Percentiles rank a stretch among this genome's conserved stretches.
phyloP scores from a whole-genome alignment of 176 grass and related monocot genomes.

The Microstegium vimineum region DNA sequence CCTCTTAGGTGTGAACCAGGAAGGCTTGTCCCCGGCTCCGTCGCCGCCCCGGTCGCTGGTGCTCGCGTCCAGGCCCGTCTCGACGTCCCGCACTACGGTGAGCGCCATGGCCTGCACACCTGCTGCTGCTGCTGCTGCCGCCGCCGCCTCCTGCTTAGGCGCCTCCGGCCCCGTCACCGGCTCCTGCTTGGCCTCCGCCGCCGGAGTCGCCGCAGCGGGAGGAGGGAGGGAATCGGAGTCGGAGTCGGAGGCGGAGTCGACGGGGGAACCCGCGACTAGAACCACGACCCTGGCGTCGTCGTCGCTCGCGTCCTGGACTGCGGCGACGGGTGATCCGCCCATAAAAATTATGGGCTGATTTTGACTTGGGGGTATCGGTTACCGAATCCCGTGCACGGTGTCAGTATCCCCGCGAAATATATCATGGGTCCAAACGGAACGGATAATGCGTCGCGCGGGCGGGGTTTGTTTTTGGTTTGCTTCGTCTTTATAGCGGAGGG shows the following conservation, averaged over 20 bases:
- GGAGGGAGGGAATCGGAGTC: background rate
- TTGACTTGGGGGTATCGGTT: background rate
- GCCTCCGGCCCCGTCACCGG: background rate
- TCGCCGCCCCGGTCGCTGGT: slow-evolving; percentile 11
- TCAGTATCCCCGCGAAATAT: slow-evolving; percentile 17
- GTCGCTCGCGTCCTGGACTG: slow-evolving; percentile 24
- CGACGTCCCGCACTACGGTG: slow-evolving; percentile 46
- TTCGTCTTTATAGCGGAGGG: background rate
- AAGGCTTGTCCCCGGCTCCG: slow-evolving; percentile 31
- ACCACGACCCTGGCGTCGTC: slow-evolving; percentile 31
- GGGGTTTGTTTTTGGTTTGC: background rate
- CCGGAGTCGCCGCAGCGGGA: background rate
- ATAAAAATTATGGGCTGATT: slow-evolving; percentile 29
- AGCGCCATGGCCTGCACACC: slow-evolving; percentile 44
- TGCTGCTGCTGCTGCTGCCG: background rate
- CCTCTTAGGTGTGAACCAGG: slow-evolving; percentile 62
- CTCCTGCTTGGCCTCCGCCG: slow-evolving; percentile 21
- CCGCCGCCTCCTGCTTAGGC: background rate
- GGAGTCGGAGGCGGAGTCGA: slow-evolving; percentile 10
- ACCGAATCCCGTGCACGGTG: background rate
- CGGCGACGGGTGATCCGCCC: slow-evolving; percentile 47
- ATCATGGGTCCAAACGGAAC: slow-evolving; percentile 7
- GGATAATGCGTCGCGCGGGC: slow-evolving; percentile 13
- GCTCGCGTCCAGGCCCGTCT: slow-evolving; percentile 21
- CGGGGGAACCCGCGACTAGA: slow-evolving; percentile 23